Conservation (phyloP, 768 basidiomycete genomes). For the Kwoniella mangroviensis region DNA sequence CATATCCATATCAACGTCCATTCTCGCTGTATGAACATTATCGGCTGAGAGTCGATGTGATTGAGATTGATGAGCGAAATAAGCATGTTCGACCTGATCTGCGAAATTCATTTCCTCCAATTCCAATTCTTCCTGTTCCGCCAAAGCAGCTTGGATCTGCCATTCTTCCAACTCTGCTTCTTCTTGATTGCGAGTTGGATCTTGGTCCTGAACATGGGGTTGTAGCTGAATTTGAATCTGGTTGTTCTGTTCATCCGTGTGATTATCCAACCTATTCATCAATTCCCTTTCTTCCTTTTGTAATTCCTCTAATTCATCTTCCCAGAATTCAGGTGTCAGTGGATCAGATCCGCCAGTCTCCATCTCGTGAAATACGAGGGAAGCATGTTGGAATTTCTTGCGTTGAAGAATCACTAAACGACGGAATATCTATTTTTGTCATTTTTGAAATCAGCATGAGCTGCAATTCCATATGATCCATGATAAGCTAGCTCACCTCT, state of each 20-base stretch:
- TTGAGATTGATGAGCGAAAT: background rate
- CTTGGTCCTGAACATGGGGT: background rate
- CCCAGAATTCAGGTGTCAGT: slow-evolving; percentile 45
- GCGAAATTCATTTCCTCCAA: slow-evolving; percentile 38
- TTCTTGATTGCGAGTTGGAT: background rate
- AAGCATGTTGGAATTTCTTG: slow-evolving; percentile 30
- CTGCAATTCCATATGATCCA: background rate
- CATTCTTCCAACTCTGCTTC: slow-evolving; percentile 40
- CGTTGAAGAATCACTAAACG: slow-evolving; percentile 43
- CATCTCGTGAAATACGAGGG: slow-evolving; percentile 35
- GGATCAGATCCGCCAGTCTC: slow-evolving; percentile 45
- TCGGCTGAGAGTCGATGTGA: background rate
- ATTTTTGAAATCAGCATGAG: no score
- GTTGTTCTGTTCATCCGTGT: background rate
- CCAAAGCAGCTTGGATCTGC: slow-evolving; percentile 20
- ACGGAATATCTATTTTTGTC: slow-evolving; percentile 40
- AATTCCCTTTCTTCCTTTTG: slow-evolving; percentile 22
- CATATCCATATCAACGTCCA: slow-evolving; percentile 24
- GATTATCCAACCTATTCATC: background rate
- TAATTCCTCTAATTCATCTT: slow-evolving; percentile 25
- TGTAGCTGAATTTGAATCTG: background rate
- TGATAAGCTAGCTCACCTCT: slow-evolving; percentile 34
- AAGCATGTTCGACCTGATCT: slow-evolving; percentile 32
- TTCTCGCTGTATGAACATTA: background rate
- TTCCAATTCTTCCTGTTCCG: slow-evolving; percentile 38